Base-by-base conservation (phyloP, 495 filamentous ascomycete species). In the Gamarada debralockiae region DNA sequence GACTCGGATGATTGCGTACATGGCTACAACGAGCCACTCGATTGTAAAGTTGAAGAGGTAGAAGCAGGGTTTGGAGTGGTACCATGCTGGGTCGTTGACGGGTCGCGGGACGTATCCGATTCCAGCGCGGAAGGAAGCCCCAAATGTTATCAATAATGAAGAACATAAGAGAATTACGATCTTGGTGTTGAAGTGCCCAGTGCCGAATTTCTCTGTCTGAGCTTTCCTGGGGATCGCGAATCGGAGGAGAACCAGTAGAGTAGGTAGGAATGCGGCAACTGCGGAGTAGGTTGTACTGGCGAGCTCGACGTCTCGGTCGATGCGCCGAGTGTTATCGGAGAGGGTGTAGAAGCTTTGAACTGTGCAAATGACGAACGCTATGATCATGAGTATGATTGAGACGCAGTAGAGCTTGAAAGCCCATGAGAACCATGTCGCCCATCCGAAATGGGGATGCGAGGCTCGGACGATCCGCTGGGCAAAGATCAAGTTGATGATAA, bases 401-500 rank as follows among this genome's bases (percentile, higher is more conserved):
- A 62, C 66, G 63, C 86, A 87, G 14, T 90, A 64, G 5, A 64
- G 61, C 52, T 73, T 73, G 60, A 92, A 86, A 20, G 66, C 50
- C 14, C 63, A 50, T 0, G 67, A 68, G 25, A 80, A 67, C 20
- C 65, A 47, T 5, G 62, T 73, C 43, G 79, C 73, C 86, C 86
- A 90, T 25, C 89, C 89, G 39, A 89, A 64, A 1, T 67, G 62
- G 0, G 89, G 91, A 50, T 92, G 86, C 12, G 78, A 78, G 2
- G 84, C 86, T 27, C 91, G 76, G 9, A 92, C 57, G 25, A 95
- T 79, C 23, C 92, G 82, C 64, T 92, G 88, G 0, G 85, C 71
- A 62, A 89, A 87, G 59, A 93, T 72, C 24, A 96, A 68, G 65
- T 96, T 93, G 62, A 89, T 66, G 52, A 96, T 68, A 66, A 86